Evolutionary conservation across 2,329 filamentous ascomycete genomes (phyloP).

Genomic region (Talaromyces verruculosus): DNA sequence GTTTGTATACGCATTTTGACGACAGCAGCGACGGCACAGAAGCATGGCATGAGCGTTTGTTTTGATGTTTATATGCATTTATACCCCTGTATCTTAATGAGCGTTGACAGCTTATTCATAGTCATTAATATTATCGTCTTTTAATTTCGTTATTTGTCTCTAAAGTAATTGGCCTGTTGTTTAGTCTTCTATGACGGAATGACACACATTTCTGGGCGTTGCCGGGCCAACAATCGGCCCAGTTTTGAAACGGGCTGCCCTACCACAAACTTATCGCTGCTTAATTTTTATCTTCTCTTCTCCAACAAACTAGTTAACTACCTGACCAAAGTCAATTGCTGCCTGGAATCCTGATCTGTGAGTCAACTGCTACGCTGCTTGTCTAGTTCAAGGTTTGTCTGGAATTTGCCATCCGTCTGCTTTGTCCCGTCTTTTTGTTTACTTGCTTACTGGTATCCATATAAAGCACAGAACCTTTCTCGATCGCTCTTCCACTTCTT

Average conservation of each 20-base stretch:
- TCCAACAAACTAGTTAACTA: not conserved
- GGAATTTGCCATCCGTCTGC: slow-evolving; percentile 1
- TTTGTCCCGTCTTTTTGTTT: slow-evolving; percentile 4
- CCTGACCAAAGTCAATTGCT: not conserved
- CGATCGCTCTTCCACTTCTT: not conserved
- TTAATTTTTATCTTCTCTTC: not conserved
- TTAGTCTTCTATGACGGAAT: not conserved
- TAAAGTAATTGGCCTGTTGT: too few relatives aligned
- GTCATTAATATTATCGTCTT: not conserved
- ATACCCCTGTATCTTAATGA: slow-evolving; percentile 19
- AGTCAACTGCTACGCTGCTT: not conserved
- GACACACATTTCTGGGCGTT: slow-evolving; percentile 4
- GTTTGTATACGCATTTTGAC: not conserved
- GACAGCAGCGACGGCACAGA: slow-evolving; percentile 3
- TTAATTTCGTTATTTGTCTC: too few relatives aligned
- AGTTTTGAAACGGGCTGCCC: slow-evolving; percentile 1
- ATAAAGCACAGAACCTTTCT: not conserved
- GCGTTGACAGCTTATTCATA: not conserved
- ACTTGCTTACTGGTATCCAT: not conserved
- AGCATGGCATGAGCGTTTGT: slow-evolving; percentile 7
- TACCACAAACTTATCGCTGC: not conserved
- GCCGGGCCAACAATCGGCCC: slow-evolving; percentile 18
- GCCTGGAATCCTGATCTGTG: slow-evolving; percentile 3
- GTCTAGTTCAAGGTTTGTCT: not conserved
- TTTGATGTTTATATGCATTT: slow-evolving; percentile 13